These are phyloP conservation scores for Pythium aristosporum DNA, from an alignment of 352 stramenopile species.

Conservation along the genomic window DNA sequence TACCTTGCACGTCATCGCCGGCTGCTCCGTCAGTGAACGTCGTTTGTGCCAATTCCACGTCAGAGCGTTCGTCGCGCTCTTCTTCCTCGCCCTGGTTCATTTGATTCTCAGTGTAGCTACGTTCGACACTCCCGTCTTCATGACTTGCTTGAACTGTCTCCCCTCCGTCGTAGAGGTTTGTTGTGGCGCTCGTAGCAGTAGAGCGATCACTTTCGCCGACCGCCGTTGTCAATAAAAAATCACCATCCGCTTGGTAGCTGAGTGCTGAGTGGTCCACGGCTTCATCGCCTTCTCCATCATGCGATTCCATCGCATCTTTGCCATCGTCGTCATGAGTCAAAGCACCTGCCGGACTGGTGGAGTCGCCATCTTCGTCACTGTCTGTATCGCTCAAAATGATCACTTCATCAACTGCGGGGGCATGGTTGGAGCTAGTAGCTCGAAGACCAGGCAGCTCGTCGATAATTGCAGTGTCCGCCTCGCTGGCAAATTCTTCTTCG, in stretches of 20 bases:
- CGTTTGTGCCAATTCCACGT: background rate
- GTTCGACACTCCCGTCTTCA: background rate
- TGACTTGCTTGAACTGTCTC: background rate
- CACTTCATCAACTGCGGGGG: background rate
- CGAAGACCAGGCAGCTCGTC: conserved; percentile 4
- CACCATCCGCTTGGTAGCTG: background rate
- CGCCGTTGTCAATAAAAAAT: background rate
- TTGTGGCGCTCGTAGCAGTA: background rate
- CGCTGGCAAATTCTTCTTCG: background rate
- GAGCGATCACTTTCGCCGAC: background rate
- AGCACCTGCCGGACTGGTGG: background rate
- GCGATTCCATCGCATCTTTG: background rate
- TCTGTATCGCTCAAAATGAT: conserved; percentile 17
- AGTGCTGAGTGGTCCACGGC: background rate
- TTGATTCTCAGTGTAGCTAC: background rate
- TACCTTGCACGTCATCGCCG: background rate
- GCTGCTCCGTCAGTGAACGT: background rate
- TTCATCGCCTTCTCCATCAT: conserved; percentile 2
- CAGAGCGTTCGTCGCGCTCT: background rate
- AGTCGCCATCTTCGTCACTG: conserved; percentile 4
- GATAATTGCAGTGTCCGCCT: background rate
- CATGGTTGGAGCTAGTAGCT: background rate
- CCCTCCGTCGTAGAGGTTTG: background rate
- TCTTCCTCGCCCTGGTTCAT: conserved; percentile 1
- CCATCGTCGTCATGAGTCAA: background rate